phyloP scores from a whole-genome alignment of 805 yeast genomes.

The Wickerhamiella azyma region DNA sequence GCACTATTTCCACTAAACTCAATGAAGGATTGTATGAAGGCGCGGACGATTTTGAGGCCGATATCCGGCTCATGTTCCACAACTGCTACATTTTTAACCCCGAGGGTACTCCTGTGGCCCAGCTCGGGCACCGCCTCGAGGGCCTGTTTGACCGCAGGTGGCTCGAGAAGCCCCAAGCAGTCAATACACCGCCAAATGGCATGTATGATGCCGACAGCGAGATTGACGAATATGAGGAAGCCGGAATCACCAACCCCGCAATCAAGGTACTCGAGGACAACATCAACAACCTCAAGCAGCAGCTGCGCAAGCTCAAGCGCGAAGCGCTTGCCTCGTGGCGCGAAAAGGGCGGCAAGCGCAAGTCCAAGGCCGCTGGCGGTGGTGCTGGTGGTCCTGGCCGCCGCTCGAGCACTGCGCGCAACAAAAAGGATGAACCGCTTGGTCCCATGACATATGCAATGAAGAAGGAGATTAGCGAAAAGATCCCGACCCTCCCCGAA shows the following conservation, averaged over 20 bases:
- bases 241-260: constrained; percentile 69
- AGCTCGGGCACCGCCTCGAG: constrained; percentile 89
- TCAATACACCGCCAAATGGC: constrained; percentile 39
- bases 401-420: constrained; percentile 21
- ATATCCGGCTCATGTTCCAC: constrained; percentile 66
- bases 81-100: constrained; percentile 92
- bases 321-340: constrained; percentile 19
- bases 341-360: constrained; percentile 11
- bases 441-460: constrained; percentile 69
- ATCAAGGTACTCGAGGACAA: constrained; percentile 82
- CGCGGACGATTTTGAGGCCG: constrained; percentile 76
- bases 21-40: constrained; percentile 78
- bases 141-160: constrained; percentile 75
- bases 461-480: constrained; percentile 87
- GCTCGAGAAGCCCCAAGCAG: constrained; percentile 69
- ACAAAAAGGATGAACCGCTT: constrained; percentile 16
- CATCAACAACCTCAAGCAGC: constrained; percentile 69
- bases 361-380: no score
- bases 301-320: constrained; percentile 61
- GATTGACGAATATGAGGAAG: constrained; percentile 33
- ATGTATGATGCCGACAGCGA: constrained; percentile 27
- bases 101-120: constrained; percentile 89
- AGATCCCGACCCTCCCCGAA: constrained; percentile 59
- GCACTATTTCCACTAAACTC: constrained; percentile 67
- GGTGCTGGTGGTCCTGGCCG: no score